Conservation (phyloP, 495 filamentous ascomycete species). For the Aspergillus nanangensis region DNA sequence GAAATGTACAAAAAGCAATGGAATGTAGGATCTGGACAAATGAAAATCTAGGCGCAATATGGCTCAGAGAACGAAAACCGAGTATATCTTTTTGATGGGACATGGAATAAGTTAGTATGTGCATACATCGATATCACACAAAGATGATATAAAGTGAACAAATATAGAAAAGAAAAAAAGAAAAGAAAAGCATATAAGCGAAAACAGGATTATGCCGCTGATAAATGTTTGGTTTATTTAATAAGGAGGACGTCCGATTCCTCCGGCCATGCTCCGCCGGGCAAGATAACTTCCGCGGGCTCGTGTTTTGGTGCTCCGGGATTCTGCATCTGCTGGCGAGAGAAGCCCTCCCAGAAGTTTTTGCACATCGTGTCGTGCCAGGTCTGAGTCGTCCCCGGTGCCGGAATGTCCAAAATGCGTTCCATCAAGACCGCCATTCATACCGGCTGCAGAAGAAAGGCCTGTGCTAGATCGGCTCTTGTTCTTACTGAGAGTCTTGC, state of each 20-base stretch:
- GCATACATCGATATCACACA: slow-evolving; percentile 7
- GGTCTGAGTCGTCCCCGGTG: background rate
- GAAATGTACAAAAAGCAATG: no score
- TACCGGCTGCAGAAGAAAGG: slow-evolving; percentile 25
- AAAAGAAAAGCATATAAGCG: background rate
- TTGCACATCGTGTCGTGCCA: slow-evolving; percentile 26
- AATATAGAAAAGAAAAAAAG: background rate
- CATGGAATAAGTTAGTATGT: slow-evolving; percentile 3
- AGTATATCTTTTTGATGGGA: background rate
- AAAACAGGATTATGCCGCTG: no score
- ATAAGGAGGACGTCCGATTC: slow-evolving; percentile 42
- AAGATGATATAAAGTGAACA: slow-evolving; percentile 1
- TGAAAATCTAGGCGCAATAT: background rate
- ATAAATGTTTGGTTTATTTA: slow-evolving; percentile 13
- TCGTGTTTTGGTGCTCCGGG: slow-evolving; percentile 2
- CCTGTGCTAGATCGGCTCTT: slow-evolving; percentile 36
- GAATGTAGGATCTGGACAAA: background rate
- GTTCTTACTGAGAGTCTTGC: slow-evolving; percentile 26
- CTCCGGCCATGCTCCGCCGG: slow-evolving; percentile 25
- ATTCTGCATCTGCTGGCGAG: slow-evolving; percentile 17
- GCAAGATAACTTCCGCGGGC: slow-evolving; percentile 12
- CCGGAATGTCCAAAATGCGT: slow-evolving; percentile 2
- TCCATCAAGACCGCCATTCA: background rate
- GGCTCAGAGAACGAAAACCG: background rate
- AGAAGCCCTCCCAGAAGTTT: slow-evolving; percentile 38